phyloP scores from a whole-genome alignment of 352 stramenopile genomes.

The Proteromonas lacertae region DNA sequence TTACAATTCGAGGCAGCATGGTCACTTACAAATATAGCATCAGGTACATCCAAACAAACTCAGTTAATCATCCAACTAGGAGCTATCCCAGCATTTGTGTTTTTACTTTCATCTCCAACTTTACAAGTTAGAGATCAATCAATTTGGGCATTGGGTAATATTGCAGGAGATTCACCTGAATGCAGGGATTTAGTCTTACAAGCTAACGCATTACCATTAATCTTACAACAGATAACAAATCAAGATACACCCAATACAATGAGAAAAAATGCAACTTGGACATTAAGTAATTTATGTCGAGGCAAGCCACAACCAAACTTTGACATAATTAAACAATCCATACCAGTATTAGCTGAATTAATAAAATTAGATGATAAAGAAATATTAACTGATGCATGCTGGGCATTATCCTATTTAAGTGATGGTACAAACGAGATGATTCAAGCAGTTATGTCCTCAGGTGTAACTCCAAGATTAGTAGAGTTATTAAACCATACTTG shows the following conservation, averaged over 20 bases:
- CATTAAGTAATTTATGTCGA: conserved; percentile 91
- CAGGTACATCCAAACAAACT: conserved; percentile 80
- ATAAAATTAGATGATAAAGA: conserved; percentile 90
- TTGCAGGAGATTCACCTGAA: conserved; percentile 81
- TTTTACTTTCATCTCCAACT: conserved; percentile 67
- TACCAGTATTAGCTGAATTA: conserved; percentile 74
- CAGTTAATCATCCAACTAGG: conserved; percentile 79
- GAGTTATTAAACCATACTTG: conserved; percentile 68
- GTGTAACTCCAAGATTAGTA: conserved; percentile 71
- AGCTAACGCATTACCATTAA: conserved; percentile 6
- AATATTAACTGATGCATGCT: conserved; percentile 94
- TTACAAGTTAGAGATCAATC: conserved; percentile 78
- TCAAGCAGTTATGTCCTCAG: conserved; percentile 82
- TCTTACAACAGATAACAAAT: conserved; percentile 1
- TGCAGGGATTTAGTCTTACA: conserved; percentile 78
- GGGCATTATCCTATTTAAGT: conserved; percentile 84
- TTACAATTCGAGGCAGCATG: conserved; percentile 94
- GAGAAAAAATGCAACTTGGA: conserved; percentile 85
- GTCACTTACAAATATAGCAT: conserved; percentile 97
- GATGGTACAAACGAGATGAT: conserved; percentile 96
- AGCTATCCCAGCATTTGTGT: conserved; percentile 82
- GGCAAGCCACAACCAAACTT: conserved; percentile 66
- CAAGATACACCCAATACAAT: neutral
- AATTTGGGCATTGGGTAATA: conserved; percentile 94
- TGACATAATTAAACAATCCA: conserved; percentile 49